Base-by-base conservation (phyloP, 768 basidiomycete genomes). In the Amanita exitialis region DNA sequence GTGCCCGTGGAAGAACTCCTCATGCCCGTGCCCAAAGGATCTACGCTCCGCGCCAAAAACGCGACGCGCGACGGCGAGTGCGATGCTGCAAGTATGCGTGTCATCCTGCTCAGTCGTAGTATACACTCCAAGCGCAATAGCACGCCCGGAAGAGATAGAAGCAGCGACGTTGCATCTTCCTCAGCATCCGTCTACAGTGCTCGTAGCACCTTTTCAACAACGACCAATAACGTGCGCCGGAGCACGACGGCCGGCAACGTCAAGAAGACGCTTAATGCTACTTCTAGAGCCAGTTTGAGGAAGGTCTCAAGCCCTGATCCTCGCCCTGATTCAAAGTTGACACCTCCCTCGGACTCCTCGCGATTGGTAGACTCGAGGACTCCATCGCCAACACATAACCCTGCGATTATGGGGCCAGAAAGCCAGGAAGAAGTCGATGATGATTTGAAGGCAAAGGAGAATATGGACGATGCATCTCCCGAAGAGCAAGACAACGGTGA, bases 1-100 rank as follows among this genome's bases (percentile, higher is more conserved):
- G 79, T 93, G 9, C 72, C 83, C 0, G 66, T 82, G 5, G 84
- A 88, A 44, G 90, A 93, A 51, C 79, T 93, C 4, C 60, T 82
- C 35, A 73, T 71, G 45, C 77, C 73, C 3, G 64, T 65, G 10
- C 69, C 71, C 42, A 51, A 60, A 28, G 49, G 55, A 18, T 49
- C 51, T 13, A 34, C 51, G 13, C 62, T 53, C 54, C 60, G 38
- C 44, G 63, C 28, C 52, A 59, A 10, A 61, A 54, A 47, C 61
- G 41, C 30, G 49, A 16, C 28, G 54, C 56, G 59, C 20, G 74
- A 75, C 48, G 62, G 64, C 1, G 74, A 74, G 42, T 68, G 69
- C 44, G 73, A 76, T 41, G 62, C 55, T 57, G 71, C 52, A 54
- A 70, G 70, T 60, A 72, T 74, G 69, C 70, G 75, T 23, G 69